Percentiles rank a stretch among this genome's conserved stretches.
phyloP scores from a whole-genome alignment of 2,329 filamentous ascomycete genomes.

The Alternaria atra region DNA sequence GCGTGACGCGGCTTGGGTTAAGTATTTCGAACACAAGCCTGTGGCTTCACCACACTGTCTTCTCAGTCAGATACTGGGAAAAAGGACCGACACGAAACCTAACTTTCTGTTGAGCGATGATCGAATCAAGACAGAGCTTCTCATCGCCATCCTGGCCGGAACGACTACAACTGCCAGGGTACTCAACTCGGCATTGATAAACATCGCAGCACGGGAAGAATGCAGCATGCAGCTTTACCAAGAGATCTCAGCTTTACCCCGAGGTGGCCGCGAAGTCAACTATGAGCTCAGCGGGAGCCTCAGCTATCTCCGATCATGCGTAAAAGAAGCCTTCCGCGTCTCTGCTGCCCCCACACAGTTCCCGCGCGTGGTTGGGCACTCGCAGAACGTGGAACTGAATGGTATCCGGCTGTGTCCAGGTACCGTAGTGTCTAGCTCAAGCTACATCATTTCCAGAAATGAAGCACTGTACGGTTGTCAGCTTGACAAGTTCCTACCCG shows the following conservation, averaged over 20 bases:
- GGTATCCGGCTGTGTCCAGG: not conserved
- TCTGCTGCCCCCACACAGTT: not conserved
- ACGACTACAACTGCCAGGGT: not conserved
- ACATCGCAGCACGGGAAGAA: not conserved
- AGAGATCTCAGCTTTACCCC: not conserved
- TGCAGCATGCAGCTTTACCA: not conserved
- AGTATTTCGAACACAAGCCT: not conserved
- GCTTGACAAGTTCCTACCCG: not conserved
- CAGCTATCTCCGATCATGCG: not conserved
- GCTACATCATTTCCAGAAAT: not conserved
- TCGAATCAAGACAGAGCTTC: not conserved
- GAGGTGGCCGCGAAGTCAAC: not conserved
- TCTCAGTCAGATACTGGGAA: not conserved
- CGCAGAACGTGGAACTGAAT: not conserved
- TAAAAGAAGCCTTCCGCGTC: not conserved
- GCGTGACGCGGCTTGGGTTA: not conserved
- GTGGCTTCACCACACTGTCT: not conserved
- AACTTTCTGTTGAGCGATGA: not conserved
- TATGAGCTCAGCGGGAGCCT: not conserved
- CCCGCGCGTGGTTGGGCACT: not conserved
- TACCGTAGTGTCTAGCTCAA: not conserved
- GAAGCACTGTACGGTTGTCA: not conserved
- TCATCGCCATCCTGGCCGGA: not conserved
- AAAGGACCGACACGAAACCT: not conserved
- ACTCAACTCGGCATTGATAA: not conserved